Conservation (phyloP, 164 flowering plant species). For the Vitis amurensis region DNA sequence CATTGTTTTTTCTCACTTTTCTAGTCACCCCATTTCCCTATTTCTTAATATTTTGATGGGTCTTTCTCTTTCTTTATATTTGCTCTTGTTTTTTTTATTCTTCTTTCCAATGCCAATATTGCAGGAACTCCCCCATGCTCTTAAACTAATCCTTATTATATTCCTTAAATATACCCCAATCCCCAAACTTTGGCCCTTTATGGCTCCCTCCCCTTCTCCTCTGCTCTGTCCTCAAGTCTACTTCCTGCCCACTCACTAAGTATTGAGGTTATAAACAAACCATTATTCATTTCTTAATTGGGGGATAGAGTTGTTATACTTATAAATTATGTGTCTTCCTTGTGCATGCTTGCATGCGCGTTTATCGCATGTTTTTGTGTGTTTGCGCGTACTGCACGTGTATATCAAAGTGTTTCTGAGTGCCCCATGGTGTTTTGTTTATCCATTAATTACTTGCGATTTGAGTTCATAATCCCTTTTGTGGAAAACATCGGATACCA, state of each 20-base stretch:
- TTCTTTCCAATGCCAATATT: slow-evolving; percentile 33
- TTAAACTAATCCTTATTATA: slow-evolving; percentile 18
- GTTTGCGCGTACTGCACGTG: slow-evolving; percentile 3
- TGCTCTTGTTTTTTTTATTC: slow-evolving; percentile 2
- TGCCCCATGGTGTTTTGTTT: too few relatives aligned
- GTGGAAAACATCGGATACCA: too few relatives aligned
- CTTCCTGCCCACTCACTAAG: slow-evolving; percentile 8
- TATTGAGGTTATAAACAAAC: slow-evolving; percentile 31
- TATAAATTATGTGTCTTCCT: slow-evolving; percentile 6
- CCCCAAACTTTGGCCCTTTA: slow-evolving; percentile 30
- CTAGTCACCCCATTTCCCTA: neutral
- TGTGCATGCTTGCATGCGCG: slow-evolving; percentile 41
- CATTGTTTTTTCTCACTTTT: neutral
- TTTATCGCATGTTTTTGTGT: slow-evolving; percentile 30
- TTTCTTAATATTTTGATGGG: slow-evolving; percentile 6
- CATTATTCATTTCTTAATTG: slow-evolving; percentile 21
- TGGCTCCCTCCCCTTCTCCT: slow-evolving; percentile 14
- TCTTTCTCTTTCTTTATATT: neutral
- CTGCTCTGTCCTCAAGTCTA: slow-evolving; percentile 6
- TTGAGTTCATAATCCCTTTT: too few relatives aligned
- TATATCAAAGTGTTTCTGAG: neutral
- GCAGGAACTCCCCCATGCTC: slow-evolving; percentile 42
- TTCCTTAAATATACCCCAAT: slow-evolving; percentile 10
- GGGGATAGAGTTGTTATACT: slow-evolving; percentile 12
- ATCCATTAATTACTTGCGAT: too few relatives aligned